phyloP scores from a whole-genome alignment of 2,329 filamentous ascomycete species.

The Trichoderma harzianum region DNA sequence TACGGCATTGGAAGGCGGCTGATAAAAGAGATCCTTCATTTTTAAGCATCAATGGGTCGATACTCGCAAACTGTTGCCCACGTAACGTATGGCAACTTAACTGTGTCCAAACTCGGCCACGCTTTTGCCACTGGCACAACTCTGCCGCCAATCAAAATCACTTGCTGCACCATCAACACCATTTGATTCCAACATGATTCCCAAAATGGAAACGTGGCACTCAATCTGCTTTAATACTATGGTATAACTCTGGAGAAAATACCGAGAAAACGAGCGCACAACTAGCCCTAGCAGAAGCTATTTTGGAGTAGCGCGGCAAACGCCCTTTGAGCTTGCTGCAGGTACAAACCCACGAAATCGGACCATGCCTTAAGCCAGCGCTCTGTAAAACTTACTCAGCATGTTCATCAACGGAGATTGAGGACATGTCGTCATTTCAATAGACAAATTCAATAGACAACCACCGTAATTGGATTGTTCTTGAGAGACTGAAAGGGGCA shows the following conservation, averaged over 20 bases:
- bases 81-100: not conserved
- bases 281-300: not conserved
- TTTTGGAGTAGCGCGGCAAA: not conserved
- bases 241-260: not conserved
- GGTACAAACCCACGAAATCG: not conserved
- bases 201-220: not conserved
- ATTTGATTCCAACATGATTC: not conserved
- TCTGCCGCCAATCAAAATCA: not conserved
- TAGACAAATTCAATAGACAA: not conserved
- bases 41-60: not conserved
- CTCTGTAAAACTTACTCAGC: not conserved
- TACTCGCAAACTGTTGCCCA: not conserved
- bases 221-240: not conserved
- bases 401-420: not conserved
- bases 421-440: not conserved
- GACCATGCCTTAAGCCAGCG: not conserved
- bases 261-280: not conserved
- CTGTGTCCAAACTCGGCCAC: not conserved
- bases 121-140: not conserved
- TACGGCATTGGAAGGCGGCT: not conserved
- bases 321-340: not conserved
- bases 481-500: not conserved
- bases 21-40: not conserved
- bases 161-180: not conserved
- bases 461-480: not conserved